Percentiles rank a stretch among this genome's conserved stretches.
These are phyloP conservation scores for Arthrobotrys iridis DNA, from an alignment of 2,329 filamentous ascomycete species.

Conservation along the genomic window DNA sequence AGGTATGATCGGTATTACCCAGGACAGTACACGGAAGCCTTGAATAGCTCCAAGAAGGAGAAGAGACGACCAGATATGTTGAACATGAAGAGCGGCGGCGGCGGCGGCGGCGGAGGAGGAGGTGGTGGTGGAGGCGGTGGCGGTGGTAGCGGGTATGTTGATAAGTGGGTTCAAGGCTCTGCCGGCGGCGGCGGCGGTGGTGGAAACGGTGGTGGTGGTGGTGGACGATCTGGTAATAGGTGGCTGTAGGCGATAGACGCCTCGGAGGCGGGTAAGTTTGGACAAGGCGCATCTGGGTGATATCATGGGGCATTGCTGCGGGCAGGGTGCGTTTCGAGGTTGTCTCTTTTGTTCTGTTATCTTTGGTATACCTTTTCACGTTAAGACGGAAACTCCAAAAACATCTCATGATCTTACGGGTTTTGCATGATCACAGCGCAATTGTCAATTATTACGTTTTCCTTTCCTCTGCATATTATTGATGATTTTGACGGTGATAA, in stretches of 20 bases:
- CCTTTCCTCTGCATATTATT: background rate
- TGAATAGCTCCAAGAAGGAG: slow-evolving; percentile 48
- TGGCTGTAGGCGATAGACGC: background rate
- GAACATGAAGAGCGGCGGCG: slow-evolving; percentile 48
- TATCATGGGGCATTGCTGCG: slow-evolving; percentile 49
- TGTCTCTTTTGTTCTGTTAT: slow-evolving; percentile 17
- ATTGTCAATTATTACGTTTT: slow-evolving; percentile 15
- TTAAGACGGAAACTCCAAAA: slow-evolving; percentile 15
- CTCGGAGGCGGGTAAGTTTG: slow-evolving; percentile 11
- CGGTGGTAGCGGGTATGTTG: slow-evolving; percentile 25
- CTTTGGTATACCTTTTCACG: slow-evolving; percentile 10
- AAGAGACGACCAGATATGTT: slow-evolving; percentile 51
- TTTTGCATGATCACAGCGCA: slow-evolving; percentile 12
- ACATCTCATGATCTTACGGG: background rate
- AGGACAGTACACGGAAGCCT: slow-evolving; percentile 40
- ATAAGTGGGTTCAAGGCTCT: slow-evolving; percentile 44
- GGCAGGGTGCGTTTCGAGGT: slow-evolving; percentile 30
- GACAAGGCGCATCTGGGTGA: slow-evolving; percentile 27
- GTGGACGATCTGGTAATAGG: slow-evolving; percentile 4
- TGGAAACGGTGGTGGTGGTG: slow-evolving; percentile 13
- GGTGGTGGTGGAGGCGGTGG: slow-evolving; percentile 33
- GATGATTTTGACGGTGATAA: slow-evolving; percentile 10
- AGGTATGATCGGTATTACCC: slow-evolving; percentile 52
- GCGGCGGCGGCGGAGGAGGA: slow-evolving; percentile 31
- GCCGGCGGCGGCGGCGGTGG: slow-evolving; percentile 18